Evolutionary conservation across 2,329 filamentous ascomycete species (phyloP).

Genomic region (Pseudopithomyces maydicus): DNA sequence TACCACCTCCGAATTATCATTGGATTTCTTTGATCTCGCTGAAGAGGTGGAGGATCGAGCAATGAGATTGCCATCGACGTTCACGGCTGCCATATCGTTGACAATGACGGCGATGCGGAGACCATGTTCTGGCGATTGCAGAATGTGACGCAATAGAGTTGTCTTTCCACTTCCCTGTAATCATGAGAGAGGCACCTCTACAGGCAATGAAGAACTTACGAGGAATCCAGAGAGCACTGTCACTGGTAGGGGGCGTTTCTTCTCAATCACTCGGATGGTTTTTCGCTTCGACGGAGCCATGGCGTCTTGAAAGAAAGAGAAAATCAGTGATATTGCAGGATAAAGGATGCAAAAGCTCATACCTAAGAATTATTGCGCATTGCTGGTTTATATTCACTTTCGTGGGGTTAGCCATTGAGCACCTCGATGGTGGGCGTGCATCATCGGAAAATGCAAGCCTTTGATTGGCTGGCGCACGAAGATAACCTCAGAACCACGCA

Average conservation of each 20-base stretch:
- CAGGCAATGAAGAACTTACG: conserved; percentile 35
- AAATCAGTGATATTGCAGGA: background rate
- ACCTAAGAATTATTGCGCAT: background rate
- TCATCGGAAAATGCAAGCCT: conserved; percentile 27
- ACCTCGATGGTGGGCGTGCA: conserved; percentile 35
- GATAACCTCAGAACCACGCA: background rate
- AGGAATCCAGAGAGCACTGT: conserved; percentile 66
- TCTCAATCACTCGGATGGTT: conserved; percentile 14
- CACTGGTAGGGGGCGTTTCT: conserved; percentile 56
- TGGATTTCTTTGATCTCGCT: conserved; percentile 8
- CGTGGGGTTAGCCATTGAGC: conserved; percentile 30
- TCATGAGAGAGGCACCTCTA: conserved; percentile 6
- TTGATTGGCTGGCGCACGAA: background rate
- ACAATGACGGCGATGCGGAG: conserved; percentile 73
- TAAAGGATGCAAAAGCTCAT: conserved; percentile 5
- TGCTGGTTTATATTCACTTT: conserved; percentile 22
- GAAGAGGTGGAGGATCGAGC: conserved; percentile 50
- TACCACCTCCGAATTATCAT: conserved; percentile 49
- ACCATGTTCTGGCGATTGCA: conserved; percentile 67
- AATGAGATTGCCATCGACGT: conserved; percentile 68
- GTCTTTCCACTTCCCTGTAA: conserved; percentile 71
- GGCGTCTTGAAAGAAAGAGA: background rate
- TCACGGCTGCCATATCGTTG: conserved; percentile 68
- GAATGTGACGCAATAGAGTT: conserved; percentile 70
- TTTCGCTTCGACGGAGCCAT: conserved; percentile 29